Conservation (phyloP, 2,329 filamentous ascomycete genomes). For the Drechmeria coniospora region DNA sequence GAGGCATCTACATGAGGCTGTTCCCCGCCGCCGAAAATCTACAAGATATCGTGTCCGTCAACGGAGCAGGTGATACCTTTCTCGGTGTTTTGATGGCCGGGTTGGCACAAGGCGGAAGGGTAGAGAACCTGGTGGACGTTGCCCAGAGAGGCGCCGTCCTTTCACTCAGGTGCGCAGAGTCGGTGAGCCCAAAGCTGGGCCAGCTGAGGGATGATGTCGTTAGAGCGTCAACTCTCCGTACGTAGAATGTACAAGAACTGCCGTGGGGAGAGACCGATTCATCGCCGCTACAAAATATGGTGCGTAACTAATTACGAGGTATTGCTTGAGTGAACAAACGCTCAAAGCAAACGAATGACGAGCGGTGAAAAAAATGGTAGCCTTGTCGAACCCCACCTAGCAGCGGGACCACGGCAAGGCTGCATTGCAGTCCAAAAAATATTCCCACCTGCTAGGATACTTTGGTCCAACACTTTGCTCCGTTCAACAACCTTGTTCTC, state of each 20-base stretch:
- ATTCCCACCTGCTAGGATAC: slow-evolving; percentile 10
- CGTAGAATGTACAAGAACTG: too few species aligned
- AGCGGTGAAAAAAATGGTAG: not conserved
- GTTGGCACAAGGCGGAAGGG: slow-evolving; percentile 42
- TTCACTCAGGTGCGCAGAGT: slow-evolving; percentile 59
- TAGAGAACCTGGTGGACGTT: slow-evolving; percentile 52
- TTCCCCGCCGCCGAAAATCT: slow-evolving; percentile 55
- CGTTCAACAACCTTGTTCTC: slow-evolving; percentile 1
- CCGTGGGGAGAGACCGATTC: too few species aligned
- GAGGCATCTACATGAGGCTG: slow-evolving; percentile 69
- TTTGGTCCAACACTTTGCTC: slow-evolving; percentile 6
- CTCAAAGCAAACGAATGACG: not conserved
- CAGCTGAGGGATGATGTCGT: slow-evolving; percentile 26
- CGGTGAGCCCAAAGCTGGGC: slow-evolving; percentile 47
- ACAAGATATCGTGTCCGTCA: slow-evolving; percentile 68
- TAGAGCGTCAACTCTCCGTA: slow-evolving; percentile 8
- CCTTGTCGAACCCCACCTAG: not conserved
- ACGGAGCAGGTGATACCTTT: slow-evolving; percentile 89
- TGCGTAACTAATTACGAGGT: too few species aligned
- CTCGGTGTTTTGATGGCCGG: slow-evolving; percentile 73
- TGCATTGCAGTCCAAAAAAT: slow-evolving; percentile 16
- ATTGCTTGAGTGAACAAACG: not conserved
- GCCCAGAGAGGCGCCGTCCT: slow-evolving; percentile 70
- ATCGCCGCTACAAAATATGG: too few species aligned
- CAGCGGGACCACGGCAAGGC: slow-evolving; percentile 11